Evolutionary conservation across 441 rosid genomes (phyloP).

Genomic region (Raphanus hybrid): DNA sequence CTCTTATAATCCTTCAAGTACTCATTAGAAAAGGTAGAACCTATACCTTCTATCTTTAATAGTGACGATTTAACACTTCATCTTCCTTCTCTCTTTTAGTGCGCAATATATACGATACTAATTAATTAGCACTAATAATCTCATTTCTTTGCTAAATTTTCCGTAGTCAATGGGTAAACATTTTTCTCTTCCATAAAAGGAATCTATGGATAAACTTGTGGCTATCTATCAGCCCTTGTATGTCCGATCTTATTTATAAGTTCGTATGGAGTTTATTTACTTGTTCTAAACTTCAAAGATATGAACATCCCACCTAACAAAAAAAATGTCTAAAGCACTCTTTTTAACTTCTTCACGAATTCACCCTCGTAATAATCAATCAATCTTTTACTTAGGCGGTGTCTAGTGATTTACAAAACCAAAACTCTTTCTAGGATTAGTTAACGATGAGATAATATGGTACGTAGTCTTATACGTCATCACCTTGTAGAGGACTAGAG

Average conservation of each 20-base stretch:
- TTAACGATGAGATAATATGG: slow-evolving; percentile 14
- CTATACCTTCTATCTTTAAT: slow-evolving; percentile 41
- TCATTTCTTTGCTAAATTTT: slow-evolving; percentile 6
- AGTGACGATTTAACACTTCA: slow-evolving; percentile 35
- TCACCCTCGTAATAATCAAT: slow-evolving; percentile 26
- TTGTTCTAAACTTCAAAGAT: slow-evolving; percentile 9
- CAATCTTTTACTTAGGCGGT: slow-evolving; percentile 2
- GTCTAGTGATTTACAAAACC: neutral
- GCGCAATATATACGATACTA: slow-evolving; percentile 29
- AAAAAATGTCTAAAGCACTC: neutral
- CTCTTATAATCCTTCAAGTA: slow-evolving; percentile 34
- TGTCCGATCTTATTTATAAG: neutral
- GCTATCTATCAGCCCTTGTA: neutral
- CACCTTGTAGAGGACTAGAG: slow-evolving; percentile 2
- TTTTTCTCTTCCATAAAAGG: neutral
- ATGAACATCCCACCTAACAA: slow-evolving; percentile 5
- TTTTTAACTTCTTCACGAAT: slow-evolving; percentile 7
- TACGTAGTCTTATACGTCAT: slow-evolving; percentile 9
- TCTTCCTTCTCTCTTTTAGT: slow-evolving; percentile 19
- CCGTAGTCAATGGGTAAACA: neutral
- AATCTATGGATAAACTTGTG: slow-evolving; percentile 3
- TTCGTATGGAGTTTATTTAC: neutral
- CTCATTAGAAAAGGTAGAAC: slow-evolving; percentile 40
- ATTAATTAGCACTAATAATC: slow-evolving; percentile 2
- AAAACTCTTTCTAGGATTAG: neutral